Conservation (phyloP, 495 filamentous ascomycete species). For the Lophium mytilinum region DNA sequence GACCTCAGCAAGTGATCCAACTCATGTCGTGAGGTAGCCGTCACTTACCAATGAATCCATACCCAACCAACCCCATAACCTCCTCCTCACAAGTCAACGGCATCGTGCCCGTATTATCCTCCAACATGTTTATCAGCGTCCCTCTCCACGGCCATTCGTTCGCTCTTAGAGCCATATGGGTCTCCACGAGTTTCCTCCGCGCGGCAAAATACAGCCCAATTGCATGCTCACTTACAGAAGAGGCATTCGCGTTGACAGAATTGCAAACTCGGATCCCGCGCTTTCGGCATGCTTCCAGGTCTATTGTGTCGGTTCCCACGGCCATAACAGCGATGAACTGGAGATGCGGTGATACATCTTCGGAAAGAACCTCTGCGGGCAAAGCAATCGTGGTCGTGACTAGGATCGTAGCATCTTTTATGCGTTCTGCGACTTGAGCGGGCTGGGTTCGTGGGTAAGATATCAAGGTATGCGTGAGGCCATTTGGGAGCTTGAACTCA, state of each 20-base stretch:
- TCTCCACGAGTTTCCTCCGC: constrained; percentile 39
- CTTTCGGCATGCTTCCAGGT: constrained; percentile 38
- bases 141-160: constrained; percentile 13
- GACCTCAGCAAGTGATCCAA: background rate
- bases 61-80: constrained; percentile 44
- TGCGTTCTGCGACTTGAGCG: constrained; percentile 29
- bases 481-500: constrained; percentile 32
- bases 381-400: constrained; percentile 39
- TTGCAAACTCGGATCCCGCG: constrained; percentile 38
- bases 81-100: constrained; percentile 40
- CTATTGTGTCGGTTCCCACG: constrained; percentile 46
- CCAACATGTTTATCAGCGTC: constrained; percentile 22
- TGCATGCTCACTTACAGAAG: constrained; percentile 47
- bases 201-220: constrained; percentile 47
- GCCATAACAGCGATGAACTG: constrained; percentile 44
- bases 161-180: constrained; percentile 35
- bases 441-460: constrained; percentile 17
- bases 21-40: background rate
- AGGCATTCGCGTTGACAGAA: constrained; percentile 41
- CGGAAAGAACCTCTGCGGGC: constrained; percentile 30
- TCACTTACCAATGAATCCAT: constrained; percentile 42
- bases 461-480: constrained; percentile 35
- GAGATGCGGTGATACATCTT: constrained; percentile 31
- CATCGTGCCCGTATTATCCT: constrained; percentile 29
- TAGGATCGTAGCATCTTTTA: constrained; percentile 43